A percentile compares a stretch with the other conserved stretches of the same genome.
phyloP scores from a whole-genome alignment of 2,329 filamentous ascomycete genomes.

The Aureobasidium sp. region DNA sequence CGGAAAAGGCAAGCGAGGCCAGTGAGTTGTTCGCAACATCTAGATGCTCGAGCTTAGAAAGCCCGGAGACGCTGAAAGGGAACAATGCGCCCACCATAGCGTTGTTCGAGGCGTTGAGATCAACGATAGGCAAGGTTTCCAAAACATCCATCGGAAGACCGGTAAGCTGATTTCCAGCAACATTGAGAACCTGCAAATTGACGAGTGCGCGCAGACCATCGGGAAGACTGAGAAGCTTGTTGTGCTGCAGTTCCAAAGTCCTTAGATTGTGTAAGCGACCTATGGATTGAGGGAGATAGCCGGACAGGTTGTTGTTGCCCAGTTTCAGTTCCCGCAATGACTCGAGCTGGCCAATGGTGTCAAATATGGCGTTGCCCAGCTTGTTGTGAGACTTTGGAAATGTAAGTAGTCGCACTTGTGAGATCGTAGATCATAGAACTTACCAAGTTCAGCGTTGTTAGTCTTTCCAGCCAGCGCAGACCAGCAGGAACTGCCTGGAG shows the following conservation, averaged over 20 bases:
- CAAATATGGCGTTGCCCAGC: conserved; percentile 61
- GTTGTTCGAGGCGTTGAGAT: conserved; percentile 71
- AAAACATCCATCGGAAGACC: conserved; percentile 63
- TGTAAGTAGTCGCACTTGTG: background rate
- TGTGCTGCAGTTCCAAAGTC: conserved; percentile 70
- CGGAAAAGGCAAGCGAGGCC: conserved; percentile 39
- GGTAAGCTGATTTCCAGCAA: conserved; percentile 70
- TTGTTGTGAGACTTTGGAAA: conserved; percentile 65
- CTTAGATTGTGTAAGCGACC: conserved; percentile 61
- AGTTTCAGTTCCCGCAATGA: conserved; percentile 73
- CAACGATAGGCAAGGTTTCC: conserved; percentile 58
- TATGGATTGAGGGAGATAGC: conserved; percentile 55
- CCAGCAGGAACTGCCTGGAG: conserved; percentile 66
- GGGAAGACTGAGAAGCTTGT: conserved; percentile 66
- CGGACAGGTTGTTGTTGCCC: conserved; percentile 65
- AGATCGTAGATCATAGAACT: background rate
- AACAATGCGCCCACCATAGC: conserved; percentile 66
- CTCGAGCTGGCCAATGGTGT: conserved; percentile 63
- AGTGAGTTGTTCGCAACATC: conserved; percentile 73
- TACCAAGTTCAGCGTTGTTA: conserved; percentile 70
- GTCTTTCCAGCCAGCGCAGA: conserved; percentile 58
- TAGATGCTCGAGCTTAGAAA: conserved; percentile 58
- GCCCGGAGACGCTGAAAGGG: conserved; percentile 42
- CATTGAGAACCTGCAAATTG: conserved; percentile 65
- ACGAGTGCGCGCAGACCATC: conserved; percentile 56